These are phyloP conservation scores for Pseudocercospora macadamiae DNA, from an alignment of 2,329 filamentous ascomycete species.

Conservation along the genomic window DNA sequence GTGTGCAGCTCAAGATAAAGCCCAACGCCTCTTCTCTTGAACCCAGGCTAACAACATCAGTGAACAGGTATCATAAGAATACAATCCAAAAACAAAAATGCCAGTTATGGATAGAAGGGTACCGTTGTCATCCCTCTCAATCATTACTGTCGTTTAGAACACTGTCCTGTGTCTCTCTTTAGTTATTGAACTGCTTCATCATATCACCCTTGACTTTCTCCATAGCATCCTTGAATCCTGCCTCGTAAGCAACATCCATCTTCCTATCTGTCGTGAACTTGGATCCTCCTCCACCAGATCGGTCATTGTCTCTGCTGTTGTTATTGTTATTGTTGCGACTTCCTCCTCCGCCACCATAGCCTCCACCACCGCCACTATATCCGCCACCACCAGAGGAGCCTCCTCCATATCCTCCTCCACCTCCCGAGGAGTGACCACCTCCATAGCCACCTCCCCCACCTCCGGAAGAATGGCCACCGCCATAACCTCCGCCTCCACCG, in stretches of 20 bases:
- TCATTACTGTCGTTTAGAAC: background rate
- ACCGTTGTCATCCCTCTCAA: slow-evolving; percentile 4
- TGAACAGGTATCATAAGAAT: slow-evolving; percentile 5
- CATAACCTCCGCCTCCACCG: slow-evolving; percentile 9
- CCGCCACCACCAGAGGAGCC: background rate
- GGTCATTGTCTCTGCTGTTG: no score
- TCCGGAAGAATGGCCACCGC: background rate
- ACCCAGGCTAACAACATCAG: background rate
- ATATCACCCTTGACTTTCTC: slow-evolving; percentile 24
- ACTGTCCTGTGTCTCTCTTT: no score
- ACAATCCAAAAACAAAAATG: background rate
- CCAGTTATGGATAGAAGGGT: background rate
- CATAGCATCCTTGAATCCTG: slow-evolving; percentile 26
- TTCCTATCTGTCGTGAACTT: slow-evolving; percentile 24
- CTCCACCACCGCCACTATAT: background rate
- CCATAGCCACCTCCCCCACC: slow-evolving; percentile 10
- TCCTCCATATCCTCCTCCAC: slow-evolving; percentile 2
- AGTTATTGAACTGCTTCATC: slow-evolving; percentile 22
- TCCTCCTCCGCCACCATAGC: slow-evolving; percentile 10
- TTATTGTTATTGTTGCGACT: slow-evolving; percentile 8
- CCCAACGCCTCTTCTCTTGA: slow-evolving; percentile 1
- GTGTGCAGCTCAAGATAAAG: background rate
- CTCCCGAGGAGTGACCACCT: no score
- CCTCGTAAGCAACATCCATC: slow-evolving; percentile 25
- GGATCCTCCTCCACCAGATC: slow-evolving; percentile 8